A percentile compares a stretch with the other conserved stretches of the same genome.
phyloP scores from a whole-genome alignment of 345 rosid genomes.

The Hypericum androsaemum region DNA sequence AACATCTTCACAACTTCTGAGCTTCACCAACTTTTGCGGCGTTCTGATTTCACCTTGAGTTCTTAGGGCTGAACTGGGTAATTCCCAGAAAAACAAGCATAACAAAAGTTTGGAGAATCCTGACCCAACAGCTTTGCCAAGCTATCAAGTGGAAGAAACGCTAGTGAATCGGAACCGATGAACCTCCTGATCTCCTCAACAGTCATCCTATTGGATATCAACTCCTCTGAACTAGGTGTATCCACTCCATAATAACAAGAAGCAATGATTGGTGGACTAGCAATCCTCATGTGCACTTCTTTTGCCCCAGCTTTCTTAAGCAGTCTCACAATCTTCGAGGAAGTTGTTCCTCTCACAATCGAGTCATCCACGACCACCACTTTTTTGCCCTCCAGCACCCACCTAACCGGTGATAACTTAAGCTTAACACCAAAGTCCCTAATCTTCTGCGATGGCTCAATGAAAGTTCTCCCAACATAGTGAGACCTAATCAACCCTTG shows the following conservation, averaged over 20 bases:
- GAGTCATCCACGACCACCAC: slow-evolving; percentile 97
- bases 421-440: slow-evolving; percentile 97
- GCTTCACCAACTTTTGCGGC: slow-evolving; percentile 11
- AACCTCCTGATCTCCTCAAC: slow-evolving; percentile 65
- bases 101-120: slow-evolving; percentile 56
- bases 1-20: slow-evolving; percentile 10
- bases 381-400: slow-evolving; percentile 74
- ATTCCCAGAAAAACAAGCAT: slow-evolving; percentile 84
- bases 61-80: slow-evolving; percentile 78
- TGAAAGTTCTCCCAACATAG: slow-evolving; percentile 90
- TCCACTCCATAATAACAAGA: slow-evolving; percentile 97
- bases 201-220: slow-evolving; percentile 79
- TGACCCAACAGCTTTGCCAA: slow-evolving; percentile 43
- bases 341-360: slow-evolving; percentile 86
- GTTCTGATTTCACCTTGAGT: slow-evolving; percentile 39
- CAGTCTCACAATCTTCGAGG: slow-evolving; percentile 75
- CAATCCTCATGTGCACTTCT: slow-evolving; percentile 96
- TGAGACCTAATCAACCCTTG: slow-evolving; percentile 90
- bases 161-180: slow-evolving; percentile 79
- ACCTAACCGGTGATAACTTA: slow-evolving; percentile 77
- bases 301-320: slow-evolving; percentile 86
- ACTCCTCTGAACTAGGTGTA: slow-evolving; percentile 77
- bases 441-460: slow-evolving; percentile 86
- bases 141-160: slow-evolving; percentile 59
- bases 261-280: slow-evolving; percentile 77